Conservation (phyloP, 768 basidiomycete genomes). For the Infundibulicybe gibba region DNA sequence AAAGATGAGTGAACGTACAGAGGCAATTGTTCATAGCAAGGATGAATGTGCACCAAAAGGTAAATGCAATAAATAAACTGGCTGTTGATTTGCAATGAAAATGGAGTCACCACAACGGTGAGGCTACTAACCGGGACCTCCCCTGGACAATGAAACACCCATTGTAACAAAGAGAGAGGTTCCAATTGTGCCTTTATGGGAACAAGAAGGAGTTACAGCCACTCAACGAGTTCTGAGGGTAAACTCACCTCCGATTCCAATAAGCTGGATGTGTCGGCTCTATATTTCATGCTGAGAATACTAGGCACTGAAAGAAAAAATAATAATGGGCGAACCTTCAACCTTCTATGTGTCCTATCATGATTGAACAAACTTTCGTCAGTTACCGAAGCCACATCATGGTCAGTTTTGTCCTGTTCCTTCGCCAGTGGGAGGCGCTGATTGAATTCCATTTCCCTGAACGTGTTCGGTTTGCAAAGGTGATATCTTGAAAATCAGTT, state of each 20-base stretch:
- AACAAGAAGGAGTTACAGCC: background rate
- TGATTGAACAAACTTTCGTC: too few relatives aligned
- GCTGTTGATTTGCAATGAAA: slow-evolving; percentile 15
- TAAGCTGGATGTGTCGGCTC: slow-evolving; percentile 50
- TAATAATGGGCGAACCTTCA: too few relatives aligned
- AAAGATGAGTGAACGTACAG: slow-evolving; percentile 18
- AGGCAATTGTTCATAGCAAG: slow-evolving; percentile 46
- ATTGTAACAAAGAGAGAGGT: slow-evolving; percentile 76
- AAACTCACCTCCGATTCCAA: slow-evolving; percentile 43
- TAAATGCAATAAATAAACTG: slow-evolving; percentile 48
- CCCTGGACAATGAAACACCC: slow-evolving; percentile 50
- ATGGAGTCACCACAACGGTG: too few relatives aligned
- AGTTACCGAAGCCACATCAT: too few relatives aligned
- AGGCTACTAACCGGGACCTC: slow-evolving; percentile 52
- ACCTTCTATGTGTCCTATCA: too few relatives aligned
- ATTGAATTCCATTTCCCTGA: too few relatives aligned
- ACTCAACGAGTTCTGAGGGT: background rate
- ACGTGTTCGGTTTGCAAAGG: too few relatives aligned
- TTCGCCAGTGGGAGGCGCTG: too few relatives aligned
- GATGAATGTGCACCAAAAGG: slow-evolving; percentile 46
- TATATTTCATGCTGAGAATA: slow-evolving; percentile 7
- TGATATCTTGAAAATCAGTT: too few relatives aligned
- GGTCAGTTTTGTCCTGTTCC: too few relatives aligned
- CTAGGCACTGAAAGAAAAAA: too few relatives aligned
- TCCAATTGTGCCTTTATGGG: slow-evolving; percentile 56